Conservation (phyloP, 2,329 filamentous ascomycete genomes). For the Hypoxylon sp. region DNA sequence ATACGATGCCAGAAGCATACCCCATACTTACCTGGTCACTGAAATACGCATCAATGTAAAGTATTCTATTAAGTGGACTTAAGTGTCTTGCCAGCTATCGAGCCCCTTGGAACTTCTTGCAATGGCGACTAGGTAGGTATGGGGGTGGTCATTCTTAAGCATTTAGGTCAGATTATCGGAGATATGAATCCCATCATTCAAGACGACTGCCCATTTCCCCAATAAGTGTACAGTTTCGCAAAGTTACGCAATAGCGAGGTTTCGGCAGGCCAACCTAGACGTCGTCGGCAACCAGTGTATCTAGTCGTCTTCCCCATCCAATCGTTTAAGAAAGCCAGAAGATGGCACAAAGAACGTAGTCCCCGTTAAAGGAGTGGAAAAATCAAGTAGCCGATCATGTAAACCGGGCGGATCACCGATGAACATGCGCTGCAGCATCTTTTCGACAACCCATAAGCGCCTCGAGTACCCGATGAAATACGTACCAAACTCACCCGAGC, state of each 20-base stretch:
- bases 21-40: too few relatives aligned
- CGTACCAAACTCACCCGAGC: conserved; percentile 64
- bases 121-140: background rate
- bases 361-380: conserved; percentile 65
- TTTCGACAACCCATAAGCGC: conserved; percentile 67
- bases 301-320: conserved; percentile 3
- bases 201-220: too few relatives aligned
- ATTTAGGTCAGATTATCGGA: too few relatives aligned
- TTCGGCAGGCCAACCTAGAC: background rate
- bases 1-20: too few relatives aligned
- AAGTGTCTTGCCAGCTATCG: too few relatives aligned
- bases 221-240: too few relatives aligned
- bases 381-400: conserved; percentile 68
- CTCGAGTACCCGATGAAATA: conserved; percentile 70
- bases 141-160: too few relatives aligned
- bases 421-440: conserved; percentile 70
- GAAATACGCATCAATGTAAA: too few relatives aligned
- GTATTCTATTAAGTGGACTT: too few relatives aligned
- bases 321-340: conserved; percentile 20
- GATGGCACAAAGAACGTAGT: conserved; percentile 66
- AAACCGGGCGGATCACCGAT: conserved; percentile 64
- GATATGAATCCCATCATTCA: too few relatives aligned
- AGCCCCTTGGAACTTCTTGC: background rate
- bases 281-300: background rate
- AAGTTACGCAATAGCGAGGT: too few relatives aligned